phyloP scores from a whole-genome alignment of 176 grass and related monocot genomes.

The Pharus latifolius region DNA sequence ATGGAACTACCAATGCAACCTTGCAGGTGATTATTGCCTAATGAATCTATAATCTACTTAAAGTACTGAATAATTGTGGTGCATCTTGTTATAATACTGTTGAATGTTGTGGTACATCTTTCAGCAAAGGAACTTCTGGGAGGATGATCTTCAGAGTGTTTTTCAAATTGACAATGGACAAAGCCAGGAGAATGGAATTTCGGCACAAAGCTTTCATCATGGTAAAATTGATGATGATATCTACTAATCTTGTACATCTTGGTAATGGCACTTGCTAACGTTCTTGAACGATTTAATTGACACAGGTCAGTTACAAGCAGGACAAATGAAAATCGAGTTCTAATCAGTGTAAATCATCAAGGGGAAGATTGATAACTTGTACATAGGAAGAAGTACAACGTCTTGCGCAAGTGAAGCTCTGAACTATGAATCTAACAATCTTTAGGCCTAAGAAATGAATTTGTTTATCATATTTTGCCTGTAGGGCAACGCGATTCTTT shows the following conservation, averaged over 20 bases:
- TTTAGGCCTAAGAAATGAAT: constrained; percentile 22
- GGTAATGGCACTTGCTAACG: not conserved
- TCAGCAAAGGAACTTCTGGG: constrained; percentile 84
- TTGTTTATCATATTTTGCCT: constrained; percentile 13
- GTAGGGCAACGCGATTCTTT: constrained; percentile 21
- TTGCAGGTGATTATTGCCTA: constrained; percentile 50
- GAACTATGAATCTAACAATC: constrained; percentile 29
- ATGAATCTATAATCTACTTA: not conserved
- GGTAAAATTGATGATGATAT: not conserved
- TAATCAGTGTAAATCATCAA: not conserved
- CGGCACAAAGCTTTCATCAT: constrained; percentile 50
- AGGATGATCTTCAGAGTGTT: constrained; percentile 63
- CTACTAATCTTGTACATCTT: not conserved
- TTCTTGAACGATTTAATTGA: not conserved
- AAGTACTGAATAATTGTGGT: not conserved
- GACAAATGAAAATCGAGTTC: constrained; percentile 44
- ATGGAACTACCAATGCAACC: constrained; percentile 36
- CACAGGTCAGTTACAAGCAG: constrained; percentile 24
- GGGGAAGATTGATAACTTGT: constrained; percentile 5
- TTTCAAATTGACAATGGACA: constrained; percentile 54
- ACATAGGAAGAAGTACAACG: constrained; percentile 23
- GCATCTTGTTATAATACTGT: not conserved
- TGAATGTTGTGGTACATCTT: not conserved
- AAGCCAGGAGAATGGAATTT: constrained; percentile 26
- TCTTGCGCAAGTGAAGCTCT: constrained; percentile 17